Evolutionary conservation across 176 grass and related monocot genomes (phyloP).

Genomic region (Ensete ventricosum): DNA sequence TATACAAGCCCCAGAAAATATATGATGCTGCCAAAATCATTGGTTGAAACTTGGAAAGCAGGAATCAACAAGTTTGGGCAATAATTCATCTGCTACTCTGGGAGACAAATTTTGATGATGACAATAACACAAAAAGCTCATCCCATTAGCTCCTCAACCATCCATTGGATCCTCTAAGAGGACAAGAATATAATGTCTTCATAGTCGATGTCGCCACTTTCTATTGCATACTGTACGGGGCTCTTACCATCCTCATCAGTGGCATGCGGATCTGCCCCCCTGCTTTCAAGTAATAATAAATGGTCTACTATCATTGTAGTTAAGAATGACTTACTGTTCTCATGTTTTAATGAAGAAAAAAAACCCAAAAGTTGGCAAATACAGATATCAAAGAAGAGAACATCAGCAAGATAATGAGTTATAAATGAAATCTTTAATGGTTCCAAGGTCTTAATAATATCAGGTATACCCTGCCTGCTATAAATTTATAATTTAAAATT

Average conservation of each 20-base stretch:
- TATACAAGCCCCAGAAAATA: not conserved
- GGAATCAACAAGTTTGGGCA: not conserved
- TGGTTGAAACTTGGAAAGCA: not conserved
- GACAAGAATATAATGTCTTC: slow-evolving; percentile 62
- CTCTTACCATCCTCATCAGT: slow-evolving; percentile 54
- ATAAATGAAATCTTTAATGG: not conserved
- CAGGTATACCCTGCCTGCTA: too few species aligned
- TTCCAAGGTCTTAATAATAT: too few species aligned
- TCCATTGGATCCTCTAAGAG: slow-evolving; percentile 82
- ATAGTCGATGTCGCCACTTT: slow-evolving; percentile 57
- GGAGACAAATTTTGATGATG: not conserved
- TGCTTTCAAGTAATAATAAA: slow-evolving; percentile 29
- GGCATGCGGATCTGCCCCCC: slow-evolving; percentile 65
- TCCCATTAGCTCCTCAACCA: not conserved
- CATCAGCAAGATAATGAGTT: slow-evolving; percentile 7
- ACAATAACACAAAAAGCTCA: not conserved
- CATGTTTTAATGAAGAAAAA: not conserved
- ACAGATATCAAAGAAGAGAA: slow-evolving; percentile 1
- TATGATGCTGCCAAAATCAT: not conserved
- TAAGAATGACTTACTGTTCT: slow-evolving; percentile 4
- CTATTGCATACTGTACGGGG: slow-evolving; percentile 75
- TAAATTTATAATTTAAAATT: too few species aligned
- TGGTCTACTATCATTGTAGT: not conserved
- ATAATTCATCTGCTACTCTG: not conserved
- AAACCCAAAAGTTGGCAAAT: not conserved